phyloP scores from a whole-genome alignment of 2,329 filamentous ascomycete genomes.

The Cyphellophora europaea region DNA sequence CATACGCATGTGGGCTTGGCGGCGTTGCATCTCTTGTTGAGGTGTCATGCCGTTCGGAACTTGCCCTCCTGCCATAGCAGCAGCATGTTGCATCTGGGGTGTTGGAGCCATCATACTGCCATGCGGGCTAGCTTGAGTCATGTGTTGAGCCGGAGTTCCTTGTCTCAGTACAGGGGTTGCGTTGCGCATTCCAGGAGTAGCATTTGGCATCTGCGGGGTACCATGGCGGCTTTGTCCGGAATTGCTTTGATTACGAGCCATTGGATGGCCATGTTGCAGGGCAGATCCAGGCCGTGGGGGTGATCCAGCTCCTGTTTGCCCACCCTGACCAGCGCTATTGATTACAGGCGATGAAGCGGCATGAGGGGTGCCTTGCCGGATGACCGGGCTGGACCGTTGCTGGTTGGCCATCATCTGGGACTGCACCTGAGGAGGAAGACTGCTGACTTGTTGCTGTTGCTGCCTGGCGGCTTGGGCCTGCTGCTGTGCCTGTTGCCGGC shows the following conservation, averaged over 20 bases:
- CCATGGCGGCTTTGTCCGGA: constrained; percentile 36
- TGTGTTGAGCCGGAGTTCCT: constrained; percentile 36
- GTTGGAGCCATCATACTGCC: constrained; percentile 32
- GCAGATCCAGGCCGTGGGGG: constrained; percentile 35
- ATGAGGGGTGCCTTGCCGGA: constrained; percentile 38
- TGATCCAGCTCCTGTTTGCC: constrained; percentile 36
- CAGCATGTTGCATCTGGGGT: constrained; percentile 33
- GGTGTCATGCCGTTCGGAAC: constrained; percentile 24
- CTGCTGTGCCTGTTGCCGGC: constrained; percentile 21
- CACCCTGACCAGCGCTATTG: constrained; percentile 26
- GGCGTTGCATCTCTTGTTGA: constrained; percentile 26
- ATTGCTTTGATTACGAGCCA: constrained; percentile 35
- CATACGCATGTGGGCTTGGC: constrained; percentile 17
- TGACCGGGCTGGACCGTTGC: constrained; percentile 37
- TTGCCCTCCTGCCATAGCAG: constrained; percentile 29
- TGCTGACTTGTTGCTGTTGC: constrained; percentile 37
- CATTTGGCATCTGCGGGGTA: constrained; percentile 38
- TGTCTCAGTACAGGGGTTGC: constrained; percentile 39
- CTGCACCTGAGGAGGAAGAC: constrained; percentile 32
- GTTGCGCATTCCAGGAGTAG: constrained; percentile 36
- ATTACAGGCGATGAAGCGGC: constrained; percentile 35
- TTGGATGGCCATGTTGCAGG: constrained; percentile 38
- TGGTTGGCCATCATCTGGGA: constrained; percentile 26
- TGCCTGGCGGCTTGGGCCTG: constrained; percentile 18
- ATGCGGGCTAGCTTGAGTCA: constrained; percentile 34